Conservation (phyloP, 805 yeast genomes). For the Scheffersomyces coipomensis region DNA sequence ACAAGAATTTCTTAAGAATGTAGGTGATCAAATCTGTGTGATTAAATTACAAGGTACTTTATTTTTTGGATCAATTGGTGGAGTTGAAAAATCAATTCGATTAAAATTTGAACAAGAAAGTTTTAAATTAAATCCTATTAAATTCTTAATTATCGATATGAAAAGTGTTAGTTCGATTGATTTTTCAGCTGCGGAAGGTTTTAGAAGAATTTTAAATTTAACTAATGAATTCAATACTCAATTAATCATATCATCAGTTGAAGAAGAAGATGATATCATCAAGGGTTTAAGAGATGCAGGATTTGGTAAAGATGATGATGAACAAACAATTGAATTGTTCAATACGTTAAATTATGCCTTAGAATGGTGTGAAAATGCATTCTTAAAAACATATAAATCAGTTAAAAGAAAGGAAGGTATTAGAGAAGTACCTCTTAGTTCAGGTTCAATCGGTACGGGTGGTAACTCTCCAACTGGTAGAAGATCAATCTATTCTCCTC, state of each 20-base stretch:
- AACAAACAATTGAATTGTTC: conserved; percentile 56
- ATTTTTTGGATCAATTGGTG: conserved; percentile 94
- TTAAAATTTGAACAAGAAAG: conserved; percentile 55
- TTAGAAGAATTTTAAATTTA: conserved; percentile 79
- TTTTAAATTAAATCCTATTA: conserved; percentile 59
- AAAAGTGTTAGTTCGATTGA: conserved; percentile 79
- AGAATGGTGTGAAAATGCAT: conserved; percentile 96
- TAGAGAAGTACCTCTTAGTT: neutral
- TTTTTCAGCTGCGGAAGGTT: conserved; percentile 95
- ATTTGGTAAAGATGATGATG: conserved; percentile 41
- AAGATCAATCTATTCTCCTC: conserved; percentile 4
- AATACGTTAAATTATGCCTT: conserved; percentile 80
- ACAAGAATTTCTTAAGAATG: conserved; percentile 76
- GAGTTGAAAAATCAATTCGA: conserved; percentile 77
- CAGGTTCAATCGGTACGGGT: neutral
- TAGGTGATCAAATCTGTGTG: conserved; percentile 88
- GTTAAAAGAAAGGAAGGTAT: conserved; percentile 19
- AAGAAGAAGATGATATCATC: conserved; percentile 62
- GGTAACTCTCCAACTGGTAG: conserved; percentile 1
- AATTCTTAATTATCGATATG: conserved; percentile 82
- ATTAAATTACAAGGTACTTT: conserved; percentile 84
- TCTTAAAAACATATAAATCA: conserved; percentile 59
- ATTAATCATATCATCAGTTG: conserved; percentile 76
- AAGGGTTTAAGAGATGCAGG: conserved; percentile 82
- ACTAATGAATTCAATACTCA: conserved; percentile 66